Evolutionary conservation across 805 yeast species (phyloP).

Genomic region (Metschnikowia shivogae): DNA sequence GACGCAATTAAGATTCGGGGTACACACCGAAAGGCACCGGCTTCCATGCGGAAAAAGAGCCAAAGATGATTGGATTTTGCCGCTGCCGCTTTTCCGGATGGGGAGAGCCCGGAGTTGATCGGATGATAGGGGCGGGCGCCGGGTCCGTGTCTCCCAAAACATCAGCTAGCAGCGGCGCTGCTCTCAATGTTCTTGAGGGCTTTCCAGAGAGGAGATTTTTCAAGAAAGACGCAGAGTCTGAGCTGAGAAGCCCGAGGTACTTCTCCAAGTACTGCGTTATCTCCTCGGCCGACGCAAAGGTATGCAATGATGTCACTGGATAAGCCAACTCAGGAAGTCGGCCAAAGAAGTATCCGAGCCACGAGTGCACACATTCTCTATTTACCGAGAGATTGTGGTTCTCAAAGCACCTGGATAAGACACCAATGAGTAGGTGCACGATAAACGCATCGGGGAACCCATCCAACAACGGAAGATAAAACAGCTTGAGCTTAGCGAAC

Average conservation of each 20-base stretch:
- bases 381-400: background rate
- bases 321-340: slow-evolving; percentile 1
- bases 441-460: background rate
- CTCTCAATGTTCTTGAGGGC: background rate
- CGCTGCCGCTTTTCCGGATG: background rate
- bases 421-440: background rate
- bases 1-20: slow-evolving; percentile 2
- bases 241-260: background rate
- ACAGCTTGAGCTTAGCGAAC: background rate
- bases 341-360: background rate
- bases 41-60: slow-evolving; percentile 1
- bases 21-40: slow-evolving; percentile 2
- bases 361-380: background rate
- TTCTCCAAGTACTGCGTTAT: background rate
- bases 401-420: background rate
- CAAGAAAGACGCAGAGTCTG: background rate
- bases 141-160: background rate
- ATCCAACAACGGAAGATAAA: slow-evolving; percentile 4
- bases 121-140: background rate
- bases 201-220: background rate
- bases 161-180: slow-evolving; percentile 11
- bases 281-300: slow-evolving; percentile 1
- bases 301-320: slow-evolving; percentile 5
- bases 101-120: background rate
- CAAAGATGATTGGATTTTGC: background rate